Evolutionary conservation across 2,329 filamentous ascomycete genomes (phyloP), one percentile per base, ranked within the genome.

Genomic region (Diaporthe longicolla): DNA sequence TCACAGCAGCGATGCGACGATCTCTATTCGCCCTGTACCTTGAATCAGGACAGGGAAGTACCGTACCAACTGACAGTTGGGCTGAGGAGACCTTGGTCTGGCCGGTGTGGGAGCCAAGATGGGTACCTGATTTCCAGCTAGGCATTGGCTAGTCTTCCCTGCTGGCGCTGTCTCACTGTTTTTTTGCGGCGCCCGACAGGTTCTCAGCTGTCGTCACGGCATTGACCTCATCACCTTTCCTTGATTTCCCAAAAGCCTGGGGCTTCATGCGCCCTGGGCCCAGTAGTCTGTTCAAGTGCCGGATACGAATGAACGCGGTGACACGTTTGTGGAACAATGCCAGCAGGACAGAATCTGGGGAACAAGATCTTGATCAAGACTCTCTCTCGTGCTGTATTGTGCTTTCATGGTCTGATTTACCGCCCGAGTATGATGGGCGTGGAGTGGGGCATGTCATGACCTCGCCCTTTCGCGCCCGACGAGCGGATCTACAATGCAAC

Each of bases 381-480:
- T 24, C 43, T 50, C 35, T 55, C 24, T 45, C 21, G 21, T 21
- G 1, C 43, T 50, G 43, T 37, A n/a, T 24, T 61, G 35, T 48
- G 45, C 35, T 32, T n/a, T 54, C 50, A 59, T 70, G 71, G 71
- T 63, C 71, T 73, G 71, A 73, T 63, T 57, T 40, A 50, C 65
- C 43, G 57, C 50, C 63, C 58, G 65, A 73, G 40, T 9, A 61
- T 73, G 71, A 59, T 70, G 63, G 48, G 9, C 32, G 10, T 43
- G 45, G 43, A 32, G 71, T 73, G 71, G 45, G 71, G 55, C 43
- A 70, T 73, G 65, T 73, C 63, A 61, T 73, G 71, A 73, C 69
- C 55, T 45, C 52, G 61, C 24, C 29, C 57, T 52, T 52, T 71
- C 70, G 57, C 57, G 45, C 71, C 40, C 24, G 48, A 71, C n/a